A percentile compares a stretch with the other conserved stretches of the same genome.
Conservation (phyloP, 169 alveolate species). For the Plasmodium blacklocki region DNA sequence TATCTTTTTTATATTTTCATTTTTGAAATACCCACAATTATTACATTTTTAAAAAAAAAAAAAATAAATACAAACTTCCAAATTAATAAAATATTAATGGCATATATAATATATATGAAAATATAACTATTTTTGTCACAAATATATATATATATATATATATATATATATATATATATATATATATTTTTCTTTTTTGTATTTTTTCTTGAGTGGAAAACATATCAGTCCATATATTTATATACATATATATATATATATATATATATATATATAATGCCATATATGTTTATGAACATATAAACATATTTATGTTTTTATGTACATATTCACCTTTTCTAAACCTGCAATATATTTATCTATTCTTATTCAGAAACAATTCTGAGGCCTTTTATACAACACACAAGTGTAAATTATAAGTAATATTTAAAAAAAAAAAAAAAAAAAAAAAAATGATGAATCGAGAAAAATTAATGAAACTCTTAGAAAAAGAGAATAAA, state of each 20-base stretch:
- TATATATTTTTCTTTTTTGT: no score
- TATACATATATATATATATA: neutral
- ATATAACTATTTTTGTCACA: neutral
- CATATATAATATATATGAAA: no score
- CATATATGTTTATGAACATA: neutral
- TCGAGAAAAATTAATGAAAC: slow-evolving; percentile 10
- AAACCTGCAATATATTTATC: no score
- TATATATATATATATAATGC: neutral
- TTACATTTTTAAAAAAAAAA: no score
- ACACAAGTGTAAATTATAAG: no score
- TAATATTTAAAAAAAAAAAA: no score
- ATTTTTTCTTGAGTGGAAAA: neutral
- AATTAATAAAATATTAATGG: no score
- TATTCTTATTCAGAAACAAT: no score
- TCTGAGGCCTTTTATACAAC: no score
- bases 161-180: neutral
- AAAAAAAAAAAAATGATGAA: slow-evolving; percentile 26
- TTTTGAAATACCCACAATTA: no score
- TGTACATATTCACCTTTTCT: neutral
- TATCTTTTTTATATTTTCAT: no score
- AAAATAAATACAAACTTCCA: no score
- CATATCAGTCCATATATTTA: neutral
- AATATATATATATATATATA: neutral
- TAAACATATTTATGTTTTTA: neutral
- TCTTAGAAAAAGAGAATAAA: slow-evolving; percentile 56